Base-by-base conservation (phyloP, 805 yeast species). In the Barnettozyma vustinii region DNA sequence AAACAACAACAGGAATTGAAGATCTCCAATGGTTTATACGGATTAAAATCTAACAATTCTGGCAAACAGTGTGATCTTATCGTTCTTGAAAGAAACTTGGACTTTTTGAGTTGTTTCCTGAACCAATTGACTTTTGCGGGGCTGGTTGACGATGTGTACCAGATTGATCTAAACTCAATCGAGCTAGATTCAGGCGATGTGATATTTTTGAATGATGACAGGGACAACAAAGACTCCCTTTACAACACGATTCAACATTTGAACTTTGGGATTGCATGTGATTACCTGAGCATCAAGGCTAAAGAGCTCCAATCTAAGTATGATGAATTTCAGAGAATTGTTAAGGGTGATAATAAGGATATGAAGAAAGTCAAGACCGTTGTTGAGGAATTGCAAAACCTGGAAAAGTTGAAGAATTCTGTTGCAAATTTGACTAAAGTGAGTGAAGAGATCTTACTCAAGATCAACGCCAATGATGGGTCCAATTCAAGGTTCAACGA, bases 81-180 rank as follows among this genome's bases (percentile, higher is more conserved):
- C 6, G 83, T 91, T 1, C 60, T 92, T 19, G 98, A 92, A 60
- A 71, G 99, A 43, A 79, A 83, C 46, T 63, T 83, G 26, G 99
- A 92, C 66, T 74, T 79, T 40, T 64, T 86, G 5, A 80, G 96
- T 1, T 83, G 89, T 1, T 58, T 88, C 10, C 67, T 89, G 47
- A 79, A 82, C 23, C 97, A 91, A 58, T 67, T 91, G 56, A 86
- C 89, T 2, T 92, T 91, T 62, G 72, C 78, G 16, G 99, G 98
- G 0, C 70, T 94, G 15, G 70, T 90, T 19, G 91, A 87, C 62
- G 97, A 91, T 56, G 62, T 80, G 12, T 73, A 80, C 55, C 80
- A 77, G 5, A 67, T 83, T 6, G 70, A 74, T 13, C 61, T 73
- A 12, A 75, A 74, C 51, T 68, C 61, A 4, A 54, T 63, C 2